Evolutionary conservation across 768 basidiomycete species (phyloP).

Genomic region (Collybia nuda): DNA sequence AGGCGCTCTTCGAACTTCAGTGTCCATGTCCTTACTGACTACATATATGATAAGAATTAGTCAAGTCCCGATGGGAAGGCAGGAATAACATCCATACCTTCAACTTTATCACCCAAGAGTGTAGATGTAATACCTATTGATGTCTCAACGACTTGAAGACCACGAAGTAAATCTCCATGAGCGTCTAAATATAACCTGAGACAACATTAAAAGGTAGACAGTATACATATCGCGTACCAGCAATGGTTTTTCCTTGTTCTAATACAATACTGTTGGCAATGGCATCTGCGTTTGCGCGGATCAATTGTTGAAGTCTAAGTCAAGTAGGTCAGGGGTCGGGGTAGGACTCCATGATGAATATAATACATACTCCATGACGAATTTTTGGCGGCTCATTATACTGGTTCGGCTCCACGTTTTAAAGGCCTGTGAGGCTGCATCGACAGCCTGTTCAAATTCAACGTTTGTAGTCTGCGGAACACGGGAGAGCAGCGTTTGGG

Average conservation of each 20-base stretch:
- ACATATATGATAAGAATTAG: slow-evolving; percentile 16
- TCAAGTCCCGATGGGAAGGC: not conserved
- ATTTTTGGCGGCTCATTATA: slow-evolving; percentile 82
- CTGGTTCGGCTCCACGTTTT: slow-evolving; percentile 87
- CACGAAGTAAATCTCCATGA: slow-evolving; percentile 91
- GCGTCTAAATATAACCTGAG: slow-evolving; percentile 58
- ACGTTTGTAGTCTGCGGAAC: slow-evolving; percentile 84
- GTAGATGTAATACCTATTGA: slow-evolving; percentile 81
- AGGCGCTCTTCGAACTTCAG: slow-evolving; percentile 78
- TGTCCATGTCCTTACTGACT: slow-evolving; percentile 98
- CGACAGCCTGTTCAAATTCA: slow-evolving; percentile 84
- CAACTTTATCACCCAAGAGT: slow-evolving; percentile 88
- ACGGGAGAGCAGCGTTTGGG: slow-evolving; percentile 84
- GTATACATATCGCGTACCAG: slow-evolving; percentile 46
- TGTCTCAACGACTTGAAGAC: slow-evolving; percentile 85
- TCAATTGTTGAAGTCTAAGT: slow-evolving; percentile 79
- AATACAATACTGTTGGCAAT: slow-evolving; percentile 88
- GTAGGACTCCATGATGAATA: too few relatives aligned
- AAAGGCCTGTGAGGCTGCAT: slow-evolving; percentile 82
- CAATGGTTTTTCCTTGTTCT: slow-evolving; percentile 94
- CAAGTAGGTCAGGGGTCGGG: not conserved
- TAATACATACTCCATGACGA: slow-evolving; percentile 77
- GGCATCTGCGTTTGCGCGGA: slow-evolving; percentile 83
- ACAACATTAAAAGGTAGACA: not conserved
- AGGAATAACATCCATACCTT: slow-evolving; percentile 51